phyloP scores from a whole-genome alignment of 805 yeast species.

The Sporopachydermia quercuum region DNA sequence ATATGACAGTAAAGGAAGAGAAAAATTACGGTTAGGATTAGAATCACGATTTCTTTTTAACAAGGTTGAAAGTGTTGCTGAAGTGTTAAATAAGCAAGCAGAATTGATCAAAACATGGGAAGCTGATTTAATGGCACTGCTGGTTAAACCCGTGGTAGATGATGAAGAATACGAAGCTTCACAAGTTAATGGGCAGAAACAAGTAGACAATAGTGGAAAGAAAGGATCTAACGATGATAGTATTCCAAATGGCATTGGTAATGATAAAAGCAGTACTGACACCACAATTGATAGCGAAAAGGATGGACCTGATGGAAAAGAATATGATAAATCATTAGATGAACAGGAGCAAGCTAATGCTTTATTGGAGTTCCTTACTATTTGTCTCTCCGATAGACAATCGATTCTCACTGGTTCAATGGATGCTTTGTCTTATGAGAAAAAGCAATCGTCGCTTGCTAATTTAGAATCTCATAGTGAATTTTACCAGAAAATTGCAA shows the following conservation, averaged over 20 bases:
- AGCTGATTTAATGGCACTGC: slow-evolving; percentile 23
- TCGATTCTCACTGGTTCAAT: slow-evolving; percentile 18
- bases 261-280: too few relatives aligned
- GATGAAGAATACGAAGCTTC: slow-evolving; percentile 20
- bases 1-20: too few relatives aligned
- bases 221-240: too few relatives aligned
- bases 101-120: slow-evolving; percentile 37
- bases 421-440: slow-evolving; percentile 6
- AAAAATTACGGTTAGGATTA: slow-evolving; percentile 6
- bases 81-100: slow-evolving; percentile 30
- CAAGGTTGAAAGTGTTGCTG: slow-evolving; percentile 10
- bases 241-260: too few relatives aligned
- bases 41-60: slow-evolving; percentile 14
- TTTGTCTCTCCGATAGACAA: slow-evolving; percentile 30
- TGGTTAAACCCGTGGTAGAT: slow-evolving; percentile 39
- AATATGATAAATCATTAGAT: slow-evolving; percentile 58
- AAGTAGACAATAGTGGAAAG: slow-evolving; percentile 11
- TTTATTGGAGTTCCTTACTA: slow-evolving; percentile 38
- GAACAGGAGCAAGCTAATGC: slow-evolving; percentile 60
- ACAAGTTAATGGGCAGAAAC: slow-evolving; percentile 10
- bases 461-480: neutral
- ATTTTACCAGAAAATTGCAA: neutral
- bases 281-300: too few relatives aligned
- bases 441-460: neutral
- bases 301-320: slow-evolving; percentile 68